Evolutionary conservation across 768 basidiomycete genomes (phyloP).

Genomic region (Albatrellus ellisii): DNA sequence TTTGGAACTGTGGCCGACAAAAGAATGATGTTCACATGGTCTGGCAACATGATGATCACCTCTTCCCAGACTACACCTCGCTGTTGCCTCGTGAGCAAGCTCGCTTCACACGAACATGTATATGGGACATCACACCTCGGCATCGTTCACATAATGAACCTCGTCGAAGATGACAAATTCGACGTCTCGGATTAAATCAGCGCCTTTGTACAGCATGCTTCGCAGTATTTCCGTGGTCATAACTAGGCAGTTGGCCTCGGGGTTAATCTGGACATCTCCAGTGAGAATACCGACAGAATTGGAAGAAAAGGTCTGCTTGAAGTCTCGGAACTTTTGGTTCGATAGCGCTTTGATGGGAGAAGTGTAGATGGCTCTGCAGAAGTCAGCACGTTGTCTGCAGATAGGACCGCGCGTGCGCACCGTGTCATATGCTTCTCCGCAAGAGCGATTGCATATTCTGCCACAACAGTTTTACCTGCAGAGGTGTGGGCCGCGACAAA

Average conservation of each 20-base stretch:
- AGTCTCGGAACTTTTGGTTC: constrained; percentile 98
- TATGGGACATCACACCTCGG: constrained; percentile 49
- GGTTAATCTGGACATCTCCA: constrained; percentile 98
- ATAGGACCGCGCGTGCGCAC: constrained; percentile 27
- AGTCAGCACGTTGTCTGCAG: background rate
- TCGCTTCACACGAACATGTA: background rate
- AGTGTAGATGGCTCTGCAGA: constrained; percentile 84
- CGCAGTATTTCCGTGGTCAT: constrained; percentile 98
- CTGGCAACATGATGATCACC: constrained; percentile 99
- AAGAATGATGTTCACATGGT: constrained; percentile 95
- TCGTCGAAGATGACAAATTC: constrained; percentile 99
- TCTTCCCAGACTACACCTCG: constrained; percentile 99
- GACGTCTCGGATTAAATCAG: constrained; percentile 95
- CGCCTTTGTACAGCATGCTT: constrained; percentile 98
- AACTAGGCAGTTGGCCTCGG: constrained; percentile 91
- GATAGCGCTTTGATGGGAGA: constrained; percentile 98
- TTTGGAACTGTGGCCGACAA: constrained; percentile 97
- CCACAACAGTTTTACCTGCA: constrained; percentile 99
- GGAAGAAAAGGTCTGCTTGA: constrained; percentile 91
- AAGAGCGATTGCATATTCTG: constrained; percentile 95
- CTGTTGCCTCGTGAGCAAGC: constrained; percentile 27
- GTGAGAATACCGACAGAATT: constrained; percentile 91
- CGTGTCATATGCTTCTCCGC: constrained; percentile 99
- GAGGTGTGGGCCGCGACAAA: constrained; percentile 99
- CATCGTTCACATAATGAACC: constrained; percentile 98